Evolutionary conservation across 768 basidiomycete species (phyloP).

Genomic region (Lactifluus echinatus): DNA sequence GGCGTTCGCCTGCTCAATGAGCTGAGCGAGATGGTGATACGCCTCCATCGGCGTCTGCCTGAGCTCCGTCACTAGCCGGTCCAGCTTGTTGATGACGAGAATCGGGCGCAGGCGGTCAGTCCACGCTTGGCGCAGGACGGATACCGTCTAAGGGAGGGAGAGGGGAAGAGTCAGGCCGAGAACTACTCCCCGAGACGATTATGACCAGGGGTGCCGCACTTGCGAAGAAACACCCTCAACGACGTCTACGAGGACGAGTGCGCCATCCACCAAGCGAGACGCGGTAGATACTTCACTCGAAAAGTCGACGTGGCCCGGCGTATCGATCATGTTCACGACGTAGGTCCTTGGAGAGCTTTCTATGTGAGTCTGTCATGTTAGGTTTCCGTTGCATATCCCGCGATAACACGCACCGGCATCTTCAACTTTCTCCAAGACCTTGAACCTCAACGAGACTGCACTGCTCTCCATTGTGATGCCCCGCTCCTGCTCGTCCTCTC

Average conservation of each 20-base stretch:
- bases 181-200: not conserved
- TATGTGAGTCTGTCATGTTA: constrained; percentile 34
- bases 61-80: constrained; percentile 89
- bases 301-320: constrained; percentile 98
- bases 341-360: constrained; percentile 59
- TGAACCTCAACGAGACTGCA: constrained; percentile 85
- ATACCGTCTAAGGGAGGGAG: constrained; percentile 59
- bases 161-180: not conserved
- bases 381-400: constrained; percentile 8
- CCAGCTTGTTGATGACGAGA: constrained; percentile 95
- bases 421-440: constrained; percentile 51
- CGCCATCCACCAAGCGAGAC: constrained; percentile 89
- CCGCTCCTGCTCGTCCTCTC: constrained; percentile 95
- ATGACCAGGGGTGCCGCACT: constrained; percentile 36
- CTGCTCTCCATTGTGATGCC: constrained; percentile 99
- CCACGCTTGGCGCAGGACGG: constrained; percentile 94
- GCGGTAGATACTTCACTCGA: constrained; percentile 96
- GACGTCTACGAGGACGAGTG: constrained; percentile 90
- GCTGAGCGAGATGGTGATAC: constrained; percentile 84
- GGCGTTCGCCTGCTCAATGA: constrained; percentile 96
- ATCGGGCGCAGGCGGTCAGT: constrained; percentile 80
- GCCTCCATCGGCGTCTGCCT: constrained; percentile 87
- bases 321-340: constrained; percentile 93
- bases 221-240: constrained; percentile 99
- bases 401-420: constrained; percentile 45